Conservation (phyloP, 768 basidiomycete genomes). For the Rhodotorula diobovata region DNA sequence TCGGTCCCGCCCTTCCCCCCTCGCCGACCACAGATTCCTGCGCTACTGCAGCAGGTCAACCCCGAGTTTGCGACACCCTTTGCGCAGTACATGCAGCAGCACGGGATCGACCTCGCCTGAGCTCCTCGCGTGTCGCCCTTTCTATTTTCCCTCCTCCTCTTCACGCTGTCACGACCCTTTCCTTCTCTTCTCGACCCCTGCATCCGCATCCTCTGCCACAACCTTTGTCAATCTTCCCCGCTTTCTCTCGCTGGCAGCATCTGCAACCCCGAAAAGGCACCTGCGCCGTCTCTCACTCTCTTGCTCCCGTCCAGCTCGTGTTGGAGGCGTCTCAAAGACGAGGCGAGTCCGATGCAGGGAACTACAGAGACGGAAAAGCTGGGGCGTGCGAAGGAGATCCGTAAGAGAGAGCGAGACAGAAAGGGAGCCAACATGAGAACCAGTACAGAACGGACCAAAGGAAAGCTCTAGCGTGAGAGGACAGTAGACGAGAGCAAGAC, state of each 20-base stretch:
- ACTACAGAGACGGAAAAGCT: no score
- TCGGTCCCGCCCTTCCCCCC: no score
- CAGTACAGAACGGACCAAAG: no score
- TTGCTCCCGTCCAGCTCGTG: neutral
- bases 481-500: no score
- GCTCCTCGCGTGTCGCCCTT: no score
- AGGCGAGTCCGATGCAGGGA: no score
- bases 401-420: no score
- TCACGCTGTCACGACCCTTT: no score
- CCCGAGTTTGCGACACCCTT: constrained; percentile 37
- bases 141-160: no score
- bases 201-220: neutral
- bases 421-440: no score
- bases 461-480: neutral
- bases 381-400: no score
- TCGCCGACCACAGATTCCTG: constrained; percentile 10
- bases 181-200: neutral
- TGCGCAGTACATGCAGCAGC: constrained; percentile 25
- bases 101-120: constrained; percentile 10
- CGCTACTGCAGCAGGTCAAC: constrained; percentile 28
- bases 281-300: neutral
- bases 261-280: neutral
- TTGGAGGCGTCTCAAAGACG: neutral
- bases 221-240: neutral
- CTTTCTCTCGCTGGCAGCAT: neutral